Percentiles rank a stretch among this genome's conserved stretches.
These are phyloP conservation scores for Prunus padus DNA, from an alignment of 306 rosid species.

Conservation along the genomic window DNA sequence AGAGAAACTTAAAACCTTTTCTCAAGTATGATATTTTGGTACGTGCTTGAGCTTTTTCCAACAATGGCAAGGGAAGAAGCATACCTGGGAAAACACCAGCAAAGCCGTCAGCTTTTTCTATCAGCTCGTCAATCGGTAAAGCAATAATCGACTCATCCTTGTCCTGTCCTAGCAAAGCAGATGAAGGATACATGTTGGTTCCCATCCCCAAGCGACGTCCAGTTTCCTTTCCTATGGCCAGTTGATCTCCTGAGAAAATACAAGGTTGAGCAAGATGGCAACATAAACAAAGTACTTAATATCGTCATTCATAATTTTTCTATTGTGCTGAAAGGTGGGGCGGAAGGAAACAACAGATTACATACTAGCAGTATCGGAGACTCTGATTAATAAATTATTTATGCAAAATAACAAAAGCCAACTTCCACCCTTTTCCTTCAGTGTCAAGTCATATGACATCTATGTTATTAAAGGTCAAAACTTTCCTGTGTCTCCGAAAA, in stretches of 20 bases:
- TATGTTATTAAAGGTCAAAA: background rate
- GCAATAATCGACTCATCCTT: constrained; percentile 93
- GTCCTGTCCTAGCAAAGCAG: constrained; percentile 92
- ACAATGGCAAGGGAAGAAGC: constrained; percentile 8
- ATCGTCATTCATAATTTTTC: background rate
- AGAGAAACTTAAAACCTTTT: background rate
- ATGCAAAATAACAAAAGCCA: background rate
- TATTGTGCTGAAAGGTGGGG: background rate
- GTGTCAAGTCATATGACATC: background rate
- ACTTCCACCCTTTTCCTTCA: background rate
- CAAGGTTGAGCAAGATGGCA: background rate
- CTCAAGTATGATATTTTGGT: background rate
- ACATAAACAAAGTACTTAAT: background rate
- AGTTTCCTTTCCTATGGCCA: constrained; percentile 98
- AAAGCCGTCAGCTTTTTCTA: constrained; percentile 96
- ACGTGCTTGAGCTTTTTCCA: background rate
- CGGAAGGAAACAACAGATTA: background rate
- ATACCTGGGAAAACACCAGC: constrained; percentile 98
- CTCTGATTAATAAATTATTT: background rate
- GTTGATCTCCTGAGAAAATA: constrained; percentile 78
- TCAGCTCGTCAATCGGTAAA: constrained; percentile 84
- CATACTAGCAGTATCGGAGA: background rate
- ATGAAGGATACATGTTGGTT: constrained; percentile 97
- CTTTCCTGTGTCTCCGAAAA: background rate
- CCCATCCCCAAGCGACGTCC: constrained; percentile 99